phyloP scores from a whole-genome alignment of 2,329 filamentous ascomycete species.

The Trichoderma sp. region DNA sequence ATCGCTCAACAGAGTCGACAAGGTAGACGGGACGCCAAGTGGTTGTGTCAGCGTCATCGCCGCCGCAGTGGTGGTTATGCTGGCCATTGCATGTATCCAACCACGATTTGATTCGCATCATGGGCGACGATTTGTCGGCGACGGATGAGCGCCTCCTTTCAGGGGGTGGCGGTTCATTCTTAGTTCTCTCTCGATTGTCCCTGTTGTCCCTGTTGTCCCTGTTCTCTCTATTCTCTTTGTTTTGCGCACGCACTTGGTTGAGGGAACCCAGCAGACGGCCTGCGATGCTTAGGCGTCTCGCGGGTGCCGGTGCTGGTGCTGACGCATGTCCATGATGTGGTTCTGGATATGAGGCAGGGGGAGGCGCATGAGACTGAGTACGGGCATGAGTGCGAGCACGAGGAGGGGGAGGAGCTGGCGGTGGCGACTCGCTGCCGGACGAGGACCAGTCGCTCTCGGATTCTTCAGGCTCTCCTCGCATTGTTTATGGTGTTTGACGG shows the following conservation, averaged over 20 bases:
- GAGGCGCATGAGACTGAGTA: neutral
- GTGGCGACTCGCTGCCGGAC: slow-evolving; percentile 15
- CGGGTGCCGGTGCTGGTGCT: slow-evolving; percentile 27
- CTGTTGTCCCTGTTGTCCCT: slow-evolving; percentile 26
- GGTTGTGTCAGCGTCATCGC: slow-evolving; percentile 24
- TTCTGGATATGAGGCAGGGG: slow-evolving; percentile 1
- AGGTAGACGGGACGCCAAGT: slow-evolving; percentile 43
- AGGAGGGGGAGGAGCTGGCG: slow-evolving; percentile 3
- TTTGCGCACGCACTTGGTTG: slow-evolving; percentile 28
- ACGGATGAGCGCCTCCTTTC: slow-evolving; percentile 33
- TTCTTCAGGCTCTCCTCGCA: neutral
- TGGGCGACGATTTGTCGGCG: slow-evolving; percentile 34
- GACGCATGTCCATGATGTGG: slow-evolving; percentile 6
- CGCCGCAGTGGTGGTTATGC: slow-evolving; percentile 39
- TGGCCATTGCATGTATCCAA: slow-evolving; percentile 43
- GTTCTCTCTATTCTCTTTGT: slow-evolving; percentile 27
- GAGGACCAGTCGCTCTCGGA: slow-evolving; percentile 11
- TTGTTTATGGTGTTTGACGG: neutral
- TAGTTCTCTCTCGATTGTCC: slow-evolving; percentile 24
- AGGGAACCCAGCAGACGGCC: slow-evolving; percentile 38
- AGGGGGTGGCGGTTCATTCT: slow-evolving; percentile 6
- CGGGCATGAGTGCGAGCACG: slow-evolving; percentile 15
- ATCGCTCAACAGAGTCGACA: slow-evolving; percentile 40
- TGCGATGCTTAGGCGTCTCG: slow-evolving; percentile 42
- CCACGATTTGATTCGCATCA: slow-evolving; percentile 42